These are phyloP conservation scores for Colletotrichum lini DNA, from an alignment of 2,329 filamentous ascomycete species.

Conservation along the genomic window DNA sequence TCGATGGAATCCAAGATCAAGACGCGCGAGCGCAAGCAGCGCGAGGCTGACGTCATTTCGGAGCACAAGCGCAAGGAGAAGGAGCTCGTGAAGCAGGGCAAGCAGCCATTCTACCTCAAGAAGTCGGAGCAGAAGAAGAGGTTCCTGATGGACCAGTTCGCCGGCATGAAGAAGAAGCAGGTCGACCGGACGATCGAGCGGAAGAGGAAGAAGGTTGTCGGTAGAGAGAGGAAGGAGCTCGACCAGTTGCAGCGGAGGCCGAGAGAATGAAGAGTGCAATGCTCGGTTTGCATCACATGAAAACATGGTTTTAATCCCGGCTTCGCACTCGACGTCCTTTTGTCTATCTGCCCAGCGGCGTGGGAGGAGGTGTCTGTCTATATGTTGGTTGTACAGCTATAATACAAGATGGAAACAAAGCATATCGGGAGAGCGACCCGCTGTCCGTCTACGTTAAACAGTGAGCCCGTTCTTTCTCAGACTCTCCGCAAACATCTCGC, in stretches of 20 bases:
- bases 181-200: conserved; percentile 88
- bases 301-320: not conserved
- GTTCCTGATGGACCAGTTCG: conserved; percentile 83
- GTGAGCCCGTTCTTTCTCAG: conserved; percentile 54
- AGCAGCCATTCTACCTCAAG: conserved; percentile 95
- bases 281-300: not conserved
- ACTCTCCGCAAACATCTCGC: conserved; percentile 80
- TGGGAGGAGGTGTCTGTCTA: conserved; percentile 19
- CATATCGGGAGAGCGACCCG: not conserved
- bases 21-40: conserved; percentile 77
- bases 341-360: conserved; percentile 16
- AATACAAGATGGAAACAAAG: conserved; percentile 37
- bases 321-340: not conserved
- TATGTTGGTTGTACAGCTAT: conserved; percentile 33
- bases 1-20: conserved; percentile 86
- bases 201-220: conserved; percentile 88
- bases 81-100: conserved; percentile 87
- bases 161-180: conserved; percentile 87
- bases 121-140: conserved; percentile 91
- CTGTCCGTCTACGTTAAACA: conserved; percentile 2
- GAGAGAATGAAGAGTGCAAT: conserved; percentile 1
- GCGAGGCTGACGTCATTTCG: conserved; percentile 77
- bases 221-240: conserved; percentile 87
- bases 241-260: conserved; percentile 52
- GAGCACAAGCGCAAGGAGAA: conserved; percentile 88